Base-by-base conservation (phyloP, 1,139 yeast genomes). In the Torulaspora globosa region DNA sequence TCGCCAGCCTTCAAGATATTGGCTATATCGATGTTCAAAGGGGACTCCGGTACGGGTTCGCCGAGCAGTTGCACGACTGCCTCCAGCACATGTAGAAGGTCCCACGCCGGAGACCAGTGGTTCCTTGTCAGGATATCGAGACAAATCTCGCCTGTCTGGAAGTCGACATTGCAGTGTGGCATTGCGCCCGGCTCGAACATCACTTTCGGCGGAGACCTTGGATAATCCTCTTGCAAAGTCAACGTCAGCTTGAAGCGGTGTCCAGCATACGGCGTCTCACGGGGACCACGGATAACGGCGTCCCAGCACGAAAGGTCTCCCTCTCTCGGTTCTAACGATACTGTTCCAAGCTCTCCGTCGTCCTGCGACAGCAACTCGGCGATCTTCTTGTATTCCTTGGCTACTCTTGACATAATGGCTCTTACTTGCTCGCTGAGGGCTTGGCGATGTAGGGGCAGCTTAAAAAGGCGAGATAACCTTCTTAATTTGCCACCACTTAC, bases 61-160 rank as follows among this genome's bases (percentile, higher is more conserved):
- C 76, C 79, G 18, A 89, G 67, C 52, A 89, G 73, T 60, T 81
- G 74, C 46, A 83, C 69, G 1, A 88, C 78, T 0, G 96, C 95
- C 26, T 79, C 74, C 39, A 86, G 71, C n/a, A 86, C 74, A 47
- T 84, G 74, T 43, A 80, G 71, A 36, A 89, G 63, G 35, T 85
- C 81, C 95, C 96, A 89, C 1, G 95, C 95, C 0, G 96, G 96
- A 0, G 92, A 78, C 96, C 96, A 89, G 40, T 55, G 50, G 51
- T 75, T 76, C 32, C 60, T 63, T 55, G 80, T 79, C 46, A 85
- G 70, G 11, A 88, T 83, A 62, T 88, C 95, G n/a, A 89, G 68
- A 64, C 97, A 89, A 3, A 87, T 83, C 54, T 84, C 92, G 0
- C 96, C 96, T 0, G 84, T 80, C 42, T 66, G 37, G 48, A 80